Evolutionary conservation across 768 basidiomycete species (phyloP).

Genomic region (Hygrocybe coccinea): DNA sequence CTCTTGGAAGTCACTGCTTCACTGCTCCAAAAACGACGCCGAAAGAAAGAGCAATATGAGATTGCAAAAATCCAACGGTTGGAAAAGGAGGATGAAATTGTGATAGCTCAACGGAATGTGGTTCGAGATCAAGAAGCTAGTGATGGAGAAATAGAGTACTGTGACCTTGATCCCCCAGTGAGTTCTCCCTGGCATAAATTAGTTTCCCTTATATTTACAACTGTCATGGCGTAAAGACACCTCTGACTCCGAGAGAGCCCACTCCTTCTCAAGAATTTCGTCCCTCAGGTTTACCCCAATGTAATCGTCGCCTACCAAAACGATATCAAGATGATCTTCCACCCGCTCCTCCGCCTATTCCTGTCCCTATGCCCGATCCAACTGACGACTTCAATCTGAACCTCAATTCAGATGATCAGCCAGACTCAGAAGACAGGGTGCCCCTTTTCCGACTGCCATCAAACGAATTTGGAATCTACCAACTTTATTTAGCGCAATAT

Average conservation of each 20-base stretch:
- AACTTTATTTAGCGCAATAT: not conserved
- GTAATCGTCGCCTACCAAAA: not conserved
- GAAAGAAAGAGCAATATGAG: not conserved
- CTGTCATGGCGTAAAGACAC: no score
- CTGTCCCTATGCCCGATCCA: not conserved
- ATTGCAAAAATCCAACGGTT: not conserved
- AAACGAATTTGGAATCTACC: conserved; percentile 2
- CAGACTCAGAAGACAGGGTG: not conserved
- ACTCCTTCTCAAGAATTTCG: not conserved
- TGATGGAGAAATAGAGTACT: not conserved
- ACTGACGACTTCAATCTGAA: no score
- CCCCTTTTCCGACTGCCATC: not conserved
- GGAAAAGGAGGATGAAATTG: not conserved
- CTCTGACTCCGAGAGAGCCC: not conserved
- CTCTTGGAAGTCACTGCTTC: not conserved
- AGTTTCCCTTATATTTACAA: not conserved
- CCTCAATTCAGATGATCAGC: not conserved
- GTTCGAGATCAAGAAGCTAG: not conserved
- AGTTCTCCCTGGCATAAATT: not conserved
- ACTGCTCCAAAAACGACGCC: not conserved
- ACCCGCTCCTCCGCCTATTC: not conserved
- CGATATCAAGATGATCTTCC: not conserved
- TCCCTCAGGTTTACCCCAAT: not conserved
- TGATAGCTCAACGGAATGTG: not conserved
- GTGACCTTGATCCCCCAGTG: not conserved